These are phyloP conservation scores for Fusarium xyrophilum DNA, from an alignment of 2,329 filamentous ascomycete species.

Conservation along the genomic window DNA sequence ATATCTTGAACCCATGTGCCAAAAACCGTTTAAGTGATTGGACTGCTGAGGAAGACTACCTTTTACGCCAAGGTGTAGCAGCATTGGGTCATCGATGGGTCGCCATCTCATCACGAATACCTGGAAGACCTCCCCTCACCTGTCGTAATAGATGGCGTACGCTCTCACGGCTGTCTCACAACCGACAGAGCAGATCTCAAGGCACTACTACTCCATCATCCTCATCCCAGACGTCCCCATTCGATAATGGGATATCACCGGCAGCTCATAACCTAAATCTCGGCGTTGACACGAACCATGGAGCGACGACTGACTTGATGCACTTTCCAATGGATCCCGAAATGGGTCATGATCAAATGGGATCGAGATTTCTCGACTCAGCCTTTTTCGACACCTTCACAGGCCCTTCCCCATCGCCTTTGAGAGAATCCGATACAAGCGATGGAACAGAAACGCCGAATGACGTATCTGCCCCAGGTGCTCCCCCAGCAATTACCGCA, in stretches of 20 bases:
- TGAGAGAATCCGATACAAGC: slow-evolving; percentile 10
- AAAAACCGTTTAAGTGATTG: slow-evolving; percentile 39
- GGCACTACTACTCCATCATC: slow-evolving; percentile 32
- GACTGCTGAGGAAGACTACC: slow-evolving; percentile 38
- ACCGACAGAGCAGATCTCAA: slow-evolving; percentile 25
- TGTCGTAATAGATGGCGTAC: slow-evolving; percentile 43
- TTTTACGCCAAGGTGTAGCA: slow-evolving; percentile 37
- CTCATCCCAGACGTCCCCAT: slow-evolving; percentile 30
- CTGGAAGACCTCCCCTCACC: slow-evolving; percentile 41
- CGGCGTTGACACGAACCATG: neutral
- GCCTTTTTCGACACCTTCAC: slow-evolving; percentile 35
- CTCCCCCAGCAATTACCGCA: neutral
- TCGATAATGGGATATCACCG: slow-evolving; percentile 29
- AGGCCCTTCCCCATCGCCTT: slow-evolving; percentile 22
- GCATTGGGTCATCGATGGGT: slow-evolving; percentile 41
- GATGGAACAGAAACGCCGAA: slow-evolving; percentile 22
- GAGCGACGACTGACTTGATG: slow-evolving; percentile 6
- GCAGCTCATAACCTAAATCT: slow-evolving; percentile 10
- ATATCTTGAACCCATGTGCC: slow-evolving; percentile 41
- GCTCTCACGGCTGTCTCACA: slow-evolving; percentile 20
- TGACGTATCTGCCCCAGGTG: neutral
- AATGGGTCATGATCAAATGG: slow-evolving; percentile 15
- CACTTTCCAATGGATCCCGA: slow-evolving; percentile 18
- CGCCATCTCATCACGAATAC: slow-evolving; percentile 38
- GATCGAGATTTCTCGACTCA: slow-evolving; percentile 23